Evolutionary conservation across 305 asterid species (phyloP), one percentile per base, ranked within the genome.

Genomic region (Withania somnifera): DNA sequence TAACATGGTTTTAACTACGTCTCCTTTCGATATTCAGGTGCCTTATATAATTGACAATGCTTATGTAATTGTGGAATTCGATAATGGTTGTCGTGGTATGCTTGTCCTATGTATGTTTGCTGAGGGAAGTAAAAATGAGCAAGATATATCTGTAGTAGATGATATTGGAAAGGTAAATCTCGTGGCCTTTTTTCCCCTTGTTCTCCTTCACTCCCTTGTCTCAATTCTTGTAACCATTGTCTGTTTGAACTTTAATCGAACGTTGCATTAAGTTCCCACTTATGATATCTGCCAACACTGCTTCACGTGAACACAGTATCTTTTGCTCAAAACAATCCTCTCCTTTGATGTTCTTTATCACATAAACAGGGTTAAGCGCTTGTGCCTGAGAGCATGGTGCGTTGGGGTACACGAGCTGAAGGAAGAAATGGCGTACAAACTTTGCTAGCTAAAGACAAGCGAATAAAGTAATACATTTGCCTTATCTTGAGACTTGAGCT

Each of bases 51-150:
- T 96, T 15, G 99, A 96, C 75, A 96, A 96, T 84, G 98, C 99
- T 11, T 96, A 93, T 81, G 99, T 94, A 0, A 92, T 96, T 28
- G 94, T 96, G 71, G 99, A 96, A 85, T 96, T 96, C 9, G 92
- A 93, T 36, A 96, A 94, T 82, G 95, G 98, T 45, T 87, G 91
- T 2, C 93, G 98, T 28, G 99, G 97, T 80, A 84, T 93, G 91
- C 95, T 96, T 22, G 99, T 94, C 86, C 93, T 96, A 7, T 96
- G 99, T 61, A 96, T 96, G 99, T 96, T 94, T 86, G 98, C 98
- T 34, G 99, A 96, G 83, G 99, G 99, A 81, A 92, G 98, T 85
- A 91, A 90, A 88, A 94, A 93, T 79, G 99, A 96, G 83, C 99
- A 96, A 89, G 99, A 96, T 87, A 96, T 96, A 85, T 93, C 93